Conservation (phyloP, 73 alveolate genomes). For the Loxodes magnus region DNA sequence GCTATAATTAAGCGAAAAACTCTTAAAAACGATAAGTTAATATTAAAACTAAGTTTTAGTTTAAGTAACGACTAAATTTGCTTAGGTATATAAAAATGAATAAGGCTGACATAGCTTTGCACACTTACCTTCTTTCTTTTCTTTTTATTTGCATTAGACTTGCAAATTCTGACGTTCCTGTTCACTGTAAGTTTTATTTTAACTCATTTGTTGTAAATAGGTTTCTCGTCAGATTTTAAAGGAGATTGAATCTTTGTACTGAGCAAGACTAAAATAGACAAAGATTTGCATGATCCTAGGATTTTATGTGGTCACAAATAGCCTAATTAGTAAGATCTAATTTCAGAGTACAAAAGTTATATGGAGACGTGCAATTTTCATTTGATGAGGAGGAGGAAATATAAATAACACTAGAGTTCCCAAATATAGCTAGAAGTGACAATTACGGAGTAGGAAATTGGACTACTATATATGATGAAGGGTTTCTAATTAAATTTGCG, state of each 20-base stretch:
- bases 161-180: slow-evolving; percentile 39
- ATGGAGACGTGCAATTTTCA: slow-evolving; percentile 6
- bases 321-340: slow-evolving; percentile 27
- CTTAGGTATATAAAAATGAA: no score
- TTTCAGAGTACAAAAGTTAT: slow-evolving; percentile 11
- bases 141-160: slow-evolving; percentile 5
- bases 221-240: slow-evolving; percentile 1
- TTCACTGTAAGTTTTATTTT: slow-evolving; percentile 19
- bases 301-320: slow-evolving; percentile 22
- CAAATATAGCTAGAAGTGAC: slow-evolving; percentile 13
- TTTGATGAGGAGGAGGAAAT: slow-evolving; percentile 12
- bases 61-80: no score
- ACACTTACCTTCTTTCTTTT: slow-evolving; percentile 9
- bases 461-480: slow-evolving; percentile 63
- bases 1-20: no score
- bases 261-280: slow-evolving; percentile 10
- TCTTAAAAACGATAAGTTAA: no score
- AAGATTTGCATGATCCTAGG: not conserved
- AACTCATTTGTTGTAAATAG: slow-evolving; percentile 5
- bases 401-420: slow-evolving; percentile 4
- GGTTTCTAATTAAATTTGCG: slow-evolving; percentile 34
- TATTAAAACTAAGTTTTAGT: no score
- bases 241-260: slow-evolving; percentile 26
- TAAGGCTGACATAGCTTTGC: no score
- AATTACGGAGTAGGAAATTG: slow-evolving; percentile 41